Percentiles rank a stretch among this genome's conserved stretches.
phyloP scores from a whole-genome alignment of 495 filamentous ascomycete genomes.

The Xylaria telfairii region DNA sequence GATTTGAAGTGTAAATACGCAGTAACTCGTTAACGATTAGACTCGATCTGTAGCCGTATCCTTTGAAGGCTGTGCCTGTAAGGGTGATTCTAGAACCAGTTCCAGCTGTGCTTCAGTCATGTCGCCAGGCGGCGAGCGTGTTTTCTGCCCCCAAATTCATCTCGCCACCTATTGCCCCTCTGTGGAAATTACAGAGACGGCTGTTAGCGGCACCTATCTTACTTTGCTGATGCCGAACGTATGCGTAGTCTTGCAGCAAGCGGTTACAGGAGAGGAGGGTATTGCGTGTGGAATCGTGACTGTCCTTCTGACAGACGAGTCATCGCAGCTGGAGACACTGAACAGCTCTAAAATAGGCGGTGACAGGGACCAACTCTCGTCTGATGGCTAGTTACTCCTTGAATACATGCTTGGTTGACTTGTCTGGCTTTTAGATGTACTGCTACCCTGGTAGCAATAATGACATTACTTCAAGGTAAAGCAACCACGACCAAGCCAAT shows the following conservation, averaged over 20 bases:
- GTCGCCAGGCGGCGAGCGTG: neutral
- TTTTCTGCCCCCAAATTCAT: conserved; percentile 4
- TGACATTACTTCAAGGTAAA: neutral
- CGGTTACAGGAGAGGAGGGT: neutral
- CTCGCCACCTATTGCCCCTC: conserved; percentile 5
- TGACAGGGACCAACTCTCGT: neutral
- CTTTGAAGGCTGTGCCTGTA: conserved; percentile 12
- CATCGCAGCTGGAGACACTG: neutral
- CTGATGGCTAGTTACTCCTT: neutral
- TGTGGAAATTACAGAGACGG: neutral
- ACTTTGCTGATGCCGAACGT: neutral
- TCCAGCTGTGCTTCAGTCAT: neutral
- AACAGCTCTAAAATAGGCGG: neutral
- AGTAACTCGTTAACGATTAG: neutral
- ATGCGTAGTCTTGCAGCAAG: neutral
- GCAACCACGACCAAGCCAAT: neutral
- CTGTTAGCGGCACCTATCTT: neutral
- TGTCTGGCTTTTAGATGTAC: neutral
- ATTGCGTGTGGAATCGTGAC: neutral
- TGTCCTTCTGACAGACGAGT: neutral
- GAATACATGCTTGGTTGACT: neutral
- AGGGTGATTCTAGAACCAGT: neutral
- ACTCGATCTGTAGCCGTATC: neutral
- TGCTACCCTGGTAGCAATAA: neutral
- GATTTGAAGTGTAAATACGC: neutral